Evolutionary conservation across 352 stramenopile species (phyloP).

Genomic region (Pythium coloratum): DNA sequence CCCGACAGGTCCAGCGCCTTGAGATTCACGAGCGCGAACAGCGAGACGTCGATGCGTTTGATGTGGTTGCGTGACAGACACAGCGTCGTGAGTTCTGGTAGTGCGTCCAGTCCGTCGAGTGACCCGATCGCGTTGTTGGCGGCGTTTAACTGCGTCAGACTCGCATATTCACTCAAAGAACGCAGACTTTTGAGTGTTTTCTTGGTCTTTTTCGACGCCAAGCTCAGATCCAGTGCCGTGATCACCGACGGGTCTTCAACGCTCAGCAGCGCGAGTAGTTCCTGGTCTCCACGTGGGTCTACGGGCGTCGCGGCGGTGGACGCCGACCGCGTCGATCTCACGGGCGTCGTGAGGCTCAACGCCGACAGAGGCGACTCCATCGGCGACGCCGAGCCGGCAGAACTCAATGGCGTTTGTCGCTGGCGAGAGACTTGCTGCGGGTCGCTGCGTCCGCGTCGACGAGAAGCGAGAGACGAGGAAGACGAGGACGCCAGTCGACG

Average conservation of each 20-base stretch:
- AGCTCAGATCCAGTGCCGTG: conserved; percentile 46
- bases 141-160: conserved; percentile 55
- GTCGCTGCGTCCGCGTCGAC: conserved; percentile 21
- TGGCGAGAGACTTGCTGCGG: conserved; percentile 4
- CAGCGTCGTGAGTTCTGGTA: conserved; percentile 47
- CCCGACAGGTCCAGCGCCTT: conserved; percentile 65
- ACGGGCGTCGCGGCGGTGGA: conserved; percentile 14
- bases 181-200: conserved; percentile 61
- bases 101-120: conserved; percentile 56
- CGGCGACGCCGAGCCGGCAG: conserved; percentile 14
- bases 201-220: conserved; percentile 44
- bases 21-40: conserved; percentile 49
- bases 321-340: conserved; percentile 13
- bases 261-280: conserved; percentile 34
- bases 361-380: conserved; percentile 10
- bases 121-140: conserved; percentile 62
- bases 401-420: neutral
- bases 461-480: neutral
- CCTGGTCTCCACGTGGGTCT: conserved; percentile 24
- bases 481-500: neutral
- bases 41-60: conserved; percentile 47
- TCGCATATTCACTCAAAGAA: conserved; percentile 42
- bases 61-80: conserved; percentile 69
- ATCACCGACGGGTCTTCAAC: conserved; percentile 23
- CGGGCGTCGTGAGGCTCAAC: conserved; percentile 8